Evolutionary conservation across 305 asterid genomes (phyloP), one percentile per base, ranked within the genome.

Genomic region (Plantago lanceolata): DNA sequence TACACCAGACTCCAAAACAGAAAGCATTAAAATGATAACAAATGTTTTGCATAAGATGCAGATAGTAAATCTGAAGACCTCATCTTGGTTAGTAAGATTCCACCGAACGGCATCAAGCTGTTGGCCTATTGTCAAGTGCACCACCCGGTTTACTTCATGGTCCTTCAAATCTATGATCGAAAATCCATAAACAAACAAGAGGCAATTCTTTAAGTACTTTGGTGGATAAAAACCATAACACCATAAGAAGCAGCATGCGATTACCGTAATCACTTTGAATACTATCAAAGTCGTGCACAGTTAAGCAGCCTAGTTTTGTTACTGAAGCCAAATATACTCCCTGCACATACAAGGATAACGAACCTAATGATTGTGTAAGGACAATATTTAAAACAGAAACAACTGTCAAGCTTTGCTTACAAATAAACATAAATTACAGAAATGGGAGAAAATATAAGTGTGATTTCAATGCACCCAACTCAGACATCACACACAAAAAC

Each of bases 241-340:
- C 18, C 57, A 66, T 57, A 40, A 40, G 17, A 65, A 58, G 44
- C 61, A 48, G 8, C 29, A 20, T 19, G 7, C 59, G 33, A 18
- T 82, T 87, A 92, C 98, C 96, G 3, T 24, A 24, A 24, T 24
- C 28, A 66, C 70, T 71, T 72, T 61, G 79, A 70, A 92, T 74
- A 70, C 68, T 79, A 50, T 89, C 98, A 61, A 84, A 92, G 78
- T 89, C 96, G 57, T 92, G 97, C 75, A 92, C 89, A 21, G 95
- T 89, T 74, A 92, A 72, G 90, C 97, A 92, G 51, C 98, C 96
- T 63, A 89, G 71, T 67, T 75, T 82, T 73, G 98, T 92, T 44
- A 70, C 95, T 2, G 98, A 87, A 65, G 98, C 98, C 81, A 92
- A 73, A 77, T 92, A 92, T 61, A 82, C 86, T 20, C 98, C 98